phyloP scores from a whole-genome alignment of 2,329 filamentous ascomycete species.

The Colletotrichum camelliae region DNA sequence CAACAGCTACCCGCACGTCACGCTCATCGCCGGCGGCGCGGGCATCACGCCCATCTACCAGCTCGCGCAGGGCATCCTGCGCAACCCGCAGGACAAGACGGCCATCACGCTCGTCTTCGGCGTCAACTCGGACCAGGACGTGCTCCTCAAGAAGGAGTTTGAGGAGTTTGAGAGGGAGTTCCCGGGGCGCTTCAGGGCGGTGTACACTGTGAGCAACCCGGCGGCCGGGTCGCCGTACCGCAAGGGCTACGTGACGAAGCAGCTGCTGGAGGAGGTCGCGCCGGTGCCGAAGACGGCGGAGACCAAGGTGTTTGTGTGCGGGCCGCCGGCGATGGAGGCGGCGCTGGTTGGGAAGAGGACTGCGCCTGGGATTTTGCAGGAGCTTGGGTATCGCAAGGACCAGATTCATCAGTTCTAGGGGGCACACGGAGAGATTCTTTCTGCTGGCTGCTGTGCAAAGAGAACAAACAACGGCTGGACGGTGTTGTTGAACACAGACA shows the following conservation, averaged over 20 bases:
- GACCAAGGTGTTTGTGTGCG: constrained; percentile 71
- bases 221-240: constrained; percentile 42
- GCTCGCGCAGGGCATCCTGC: constrained; percentile 65
- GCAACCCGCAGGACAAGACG: constrained; percentile 66
- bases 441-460: no score
- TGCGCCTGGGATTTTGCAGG: constrained; percentile 54
- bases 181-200: constrained; percentile 60
- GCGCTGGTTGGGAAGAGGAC: constrained; percentile 53
- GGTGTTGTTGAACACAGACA: neutral
- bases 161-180: constrained; percentile 54
- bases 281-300: constrained; percentile 35
- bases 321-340: constrained; percentile 70
- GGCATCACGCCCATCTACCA: constrained; percentile 77
- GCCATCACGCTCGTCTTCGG: constrained; percentile 70
- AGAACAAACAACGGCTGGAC: neutral
- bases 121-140: constrained; percentile 68
- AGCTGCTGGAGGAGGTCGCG: constrained; percentile 57
- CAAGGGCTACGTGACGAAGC: constrained; percentile 64
- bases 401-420: constrained; percentile 63
- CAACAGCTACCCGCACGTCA: constrained; percentile 56
- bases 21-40: constrained; percentile 72
- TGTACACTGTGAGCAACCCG: constrained; percentile 62
- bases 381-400: constrained; percentile 62
- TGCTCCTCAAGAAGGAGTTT: constrained; percentile 61
- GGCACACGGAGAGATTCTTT: neutral